phyloP scores from a whole-genome alignment of 2,329 filamentous ascomycete genomes.

The Penicillium sp. region DNA sequence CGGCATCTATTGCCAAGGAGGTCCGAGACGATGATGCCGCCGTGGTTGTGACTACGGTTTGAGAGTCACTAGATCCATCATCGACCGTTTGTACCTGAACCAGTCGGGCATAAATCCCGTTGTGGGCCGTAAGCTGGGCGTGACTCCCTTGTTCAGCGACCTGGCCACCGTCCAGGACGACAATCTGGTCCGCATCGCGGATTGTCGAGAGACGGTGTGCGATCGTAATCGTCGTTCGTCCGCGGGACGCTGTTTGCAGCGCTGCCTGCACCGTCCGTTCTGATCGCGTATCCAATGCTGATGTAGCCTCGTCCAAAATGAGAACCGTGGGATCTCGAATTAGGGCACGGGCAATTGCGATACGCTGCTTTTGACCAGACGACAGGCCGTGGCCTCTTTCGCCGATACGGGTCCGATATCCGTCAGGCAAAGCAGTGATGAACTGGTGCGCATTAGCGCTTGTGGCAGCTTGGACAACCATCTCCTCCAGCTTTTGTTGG shows the following conservation, averaged over 20 bases:
- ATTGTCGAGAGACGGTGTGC: constrained; percentile 94
- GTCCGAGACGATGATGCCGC: no score
- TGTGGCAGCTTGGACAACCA: constrained; percentile 77
- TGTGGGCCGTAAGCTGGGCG: constrained; percentile 65
- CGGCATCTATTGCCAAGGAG: no score
- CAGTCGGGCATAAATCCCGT: constrained; percentile 74
- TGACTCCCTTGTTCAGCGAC: constrained; percentile 92
- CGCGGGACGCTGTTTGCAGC: constrained; percentile 78
- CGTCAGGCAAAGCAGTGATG: constrained; percentile 72
- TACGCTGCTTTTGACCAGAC: constrained; percentile 93
- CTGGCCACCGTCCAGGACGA: constrained; percentile 76
- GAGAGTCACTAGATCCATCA: no score
- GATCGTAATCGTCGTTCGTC: constrained; percentile 91
- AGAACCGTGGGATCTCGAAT: constrained; percentile 92
- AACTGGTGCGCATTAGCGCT: constrained; percentile 95
- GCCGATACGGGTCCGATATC: constrained; percentile 89
- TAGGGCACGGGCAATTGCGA: constrained; percentile 85
- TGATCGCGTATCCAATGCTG: constrained; percentile 85
- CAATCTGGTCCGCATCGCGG: constrained; percentile 88
- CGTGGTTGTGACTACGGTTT: no score
- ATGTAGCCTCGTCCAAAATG: constrained; percentile 91
- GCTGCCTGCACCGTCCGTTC: constrained; percentile 92
- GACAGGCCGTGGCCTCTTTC: constrained; percentile 88
- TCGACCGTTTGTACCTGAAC: constrained; percentile 64
- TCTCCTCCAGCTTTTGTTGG: constrained; percentile 63